Evolutionary conservation across 225 moss, liverwort and hornwort genomes (phyloP), one percentile per base, ranked within the genome.

Genomic region (Marchantia polymorpha): DNA sequence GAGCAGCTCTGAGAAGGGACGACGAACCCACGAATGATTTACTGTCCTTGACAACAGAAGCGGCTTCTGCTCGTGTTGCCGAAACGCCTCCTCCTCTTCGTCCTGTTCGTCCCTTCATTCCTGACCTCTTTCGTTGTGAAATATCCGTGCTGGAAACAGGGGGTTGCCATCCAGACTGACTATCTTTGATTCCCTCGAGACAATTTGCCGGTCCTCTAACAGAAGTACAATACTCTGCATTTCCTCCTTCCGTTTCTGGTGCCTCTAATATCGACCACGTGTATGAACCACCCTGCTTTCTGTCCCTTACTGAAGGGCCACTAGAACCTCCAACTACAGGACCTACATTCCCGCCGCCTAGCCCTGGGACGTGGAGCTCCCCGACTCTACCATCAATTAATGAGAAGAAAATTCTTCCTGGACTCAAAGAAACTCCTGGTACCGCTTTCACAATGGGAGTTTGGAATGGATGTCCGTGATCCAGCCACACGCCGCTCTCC

Each of bases 241-340:
- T 87, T 58, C 86, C 86, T 65, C 86, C 86, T 53, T 87, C 86
- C 17, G 86, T 87, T 73, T 87, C 86, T 72, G 86, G 86, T 77
- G 86, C 83, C 77, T 87, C 86, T 77, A 87, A 53, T 56, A 79
- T 79, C 20, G 83, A 82, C 86, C 86, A 87, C 0, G 83, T 83
- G 79, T 83, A 87, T 13, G 77, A 27, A 63, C 79, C 17, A 15
- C 46, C 74, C 68, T 81, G 83, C 61, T 82, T 83, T 51, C 59
- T 83, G 59, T 87, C 83, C 79, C 81, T 79, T 2, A 77, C 52
- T 66, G 76, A 39, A 47, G 79, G 25, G 10, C 65, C 65, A 65
- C 19, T 65, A 26, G 29, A 12, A 46, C 61, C 65, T 6, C 77
- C 68, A 65, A 26, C 39, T 27, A 82, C 52, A 0, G 86, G 86